phyloP scores from a whole-genome alignment of 2,329 filamentous ascomycete species.

The Colletotrichum sp. region DNA sequence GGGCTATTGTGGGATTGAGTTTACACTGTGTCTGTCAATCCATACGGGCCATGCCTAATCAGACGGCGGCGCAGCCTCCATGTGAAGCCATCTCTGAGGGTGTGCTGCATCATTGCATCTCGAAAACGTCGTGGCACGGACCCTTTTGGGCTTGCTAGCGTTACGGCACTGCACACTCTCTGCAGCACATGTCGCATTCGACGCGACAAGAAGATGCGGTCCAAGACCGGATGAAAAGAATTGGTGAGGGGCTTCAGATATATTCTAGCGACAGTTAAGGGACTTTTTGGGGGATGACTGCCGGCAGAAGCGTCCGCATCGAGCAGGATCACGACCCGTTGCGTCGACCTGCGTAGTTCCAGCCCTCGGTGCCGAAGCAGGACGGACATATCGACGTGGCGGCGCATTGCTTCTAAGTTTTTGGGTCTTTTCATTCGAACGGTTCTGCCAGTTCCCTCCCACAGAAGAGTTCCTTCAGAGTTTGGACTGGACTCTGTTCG shows the following conservation, averaged over 20 bases:
- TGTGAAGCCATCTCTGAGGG: background rate
- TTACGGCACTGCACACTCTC: background rate
- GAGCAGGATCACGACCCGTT: background rate
- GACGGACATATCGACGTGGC: background rate
- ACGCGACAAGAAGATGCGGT: background rate
- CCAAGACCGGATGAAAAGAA: background rate
- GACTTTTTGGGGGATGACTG: background rate
- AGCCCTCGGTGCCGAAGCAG: background rate
- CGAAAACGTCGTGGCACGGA: background rate
- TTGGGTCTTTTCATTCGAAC: background rate
- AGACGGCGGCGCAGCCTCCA: background rate
- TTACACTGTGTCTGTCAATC: background rate
- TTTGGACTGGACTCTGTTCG: background rate
- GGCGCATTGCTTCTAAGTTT: background rate
- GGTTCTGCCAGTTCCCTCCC: background rate
- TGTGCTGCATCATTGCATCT: background rate
- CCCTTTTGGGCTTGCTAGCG: background rate
- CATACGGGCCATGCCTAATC: background rate
- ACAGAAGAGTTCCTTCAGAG: background rate
- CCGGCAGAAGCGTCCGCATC: background rate
- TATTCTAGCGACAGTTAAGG: background rate
- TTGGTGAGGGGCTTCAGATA: background rate
- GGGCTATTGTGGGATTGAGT: background rate
- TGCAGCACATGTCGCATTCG: background rate
- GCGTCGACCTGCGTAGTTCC: background rate